A percentile compares a stretch with the other conserved stretches of the same genome.
These are phyloP conservation scores for Marchantia polymorpha DNA, from an alignment of 225 moss, liverwort and hornwort genomes.

Conservation along the genomic window DNA sequence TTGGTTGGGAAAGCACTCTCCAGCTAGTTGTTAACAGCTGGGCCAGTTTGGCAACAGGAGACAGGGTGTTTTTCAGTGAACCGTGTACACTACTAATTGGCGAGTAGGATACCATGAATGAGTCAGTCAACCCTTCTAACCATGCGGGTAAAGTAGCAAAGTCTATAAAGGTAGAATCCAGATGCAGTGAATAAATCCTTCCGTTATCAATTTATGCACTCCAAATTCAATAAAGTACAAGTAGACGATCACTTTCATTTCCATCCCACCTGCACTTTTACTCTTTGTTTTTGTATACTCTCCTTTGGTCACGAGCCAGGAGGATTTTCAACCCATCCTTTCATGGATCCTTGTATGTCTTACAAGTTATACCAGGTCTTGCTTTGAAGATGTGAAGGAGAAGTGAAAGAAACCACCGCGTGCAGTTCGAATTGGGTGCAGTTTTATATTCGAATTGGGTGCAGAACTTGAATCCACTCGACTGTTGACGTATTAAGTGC, in stretches of 20 bases:
- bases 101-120: constrained; percentile 7
- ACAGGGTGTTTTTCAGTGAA: constrained; percentile 1
- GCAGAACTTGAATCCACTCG: too few species aligned
- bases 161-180: neutral
- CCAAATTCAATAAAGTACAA: constrained; percentile 11
- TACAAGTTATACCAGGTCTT: too few species aligned
- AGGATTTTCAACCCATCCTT: too few species aligned
- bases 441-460: too few species aligned
- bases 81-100: constrained; percentile 15
- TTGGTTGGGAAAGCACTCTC: constrained; percentile 1
- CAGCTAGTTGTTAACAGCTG: neutral
- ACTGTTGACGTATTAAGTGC: too few species aligned
- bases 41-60: neutral
- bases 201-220: constrained; percentile 6
- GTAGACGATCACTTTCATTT: neutral
- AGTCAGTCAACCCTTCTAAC: neutral
- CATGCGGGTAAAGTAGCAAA: constrained; percentile 7
- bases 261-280: neutral
- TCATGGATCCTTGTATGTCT: too few species aligned
- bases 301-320: too few species aligned
- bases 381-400: too few species aligned
- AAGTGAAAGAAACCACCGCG: too few species aligned
- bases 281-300: too few species aligned
- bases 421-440: too few species aligned
- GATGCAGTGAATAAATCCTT: neutral